Percentiles rank a stretch among this genome's conserved stretches.
These are phyloP conservation scores for Eremochloa ophiuroides DNA, from an alignment of 176 grass and related monocot genomes.

Conservation along the genomic window DNA sequence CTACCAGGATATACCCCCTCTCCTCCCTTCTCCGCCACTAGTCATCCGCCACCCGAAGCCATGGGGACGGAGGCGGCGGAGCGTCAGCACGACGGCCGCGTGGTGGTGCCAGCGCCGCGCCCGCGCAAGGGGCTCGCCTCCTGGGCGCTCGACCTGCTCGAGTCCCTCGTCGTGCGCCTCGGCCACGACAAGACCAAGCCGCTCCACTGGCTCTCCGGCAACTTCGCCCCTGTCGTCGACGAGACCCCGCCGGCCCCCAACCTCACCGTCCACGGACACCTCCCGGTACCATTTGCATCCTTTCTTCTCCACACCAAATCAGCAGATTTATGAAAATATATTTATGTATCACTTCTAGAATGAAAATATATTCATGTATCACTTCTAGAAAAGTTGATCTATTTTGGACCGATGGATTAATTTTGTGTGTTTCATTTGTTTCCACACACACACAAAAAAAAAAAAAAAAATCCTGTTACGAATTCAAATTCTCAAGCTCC, in stretches of 20 bases:
- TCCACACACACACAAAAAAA: too few relatives aligned
- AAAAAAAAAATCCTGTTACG: not conserved
- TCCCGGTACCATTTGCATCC: conserved; percentile 41
- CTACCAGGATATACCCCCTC: not conserved
- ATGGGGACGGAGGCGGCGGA: not conserved
- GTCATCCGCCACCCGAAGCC: not conserved
- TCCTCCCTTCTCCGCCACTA: not conserved
- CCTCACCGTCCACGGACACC: conserved; percentile 63
- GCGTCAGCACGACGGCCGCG: not conserved
- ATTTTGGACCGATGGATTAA: not conserved
- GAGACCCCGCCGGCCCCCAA: conserved; percentile 73
- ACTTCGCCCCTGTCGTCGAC: conserved; percentile 64
- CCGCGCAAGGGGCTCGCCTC: conserved; percentile 60
- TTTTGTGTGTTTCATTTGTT: not conserved
- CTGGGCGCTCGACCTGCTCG: conserved; percentile 66
- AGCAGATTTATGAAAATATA: not conserved
- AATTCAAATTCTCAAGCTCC: not conserved
- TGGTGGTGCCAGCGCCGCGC: conserved; percentile 49
- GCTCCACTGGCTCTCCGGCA: conserved; percentile 81
- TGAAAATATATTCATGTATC: too few relatives aligned
- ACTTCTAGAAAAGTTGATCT: too few relatives aligned
- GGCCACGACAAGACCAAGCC: conserved; percentile 51
- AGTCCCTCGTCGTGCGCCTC: conserved; percentile 53
- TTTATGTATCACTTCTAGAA: not conserved
- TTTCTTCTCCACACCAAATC: not conserved